Conservation (phyloP, 2,329 filamentous ascomycete genomes). For the Xylariaceae sp. region DNA sequence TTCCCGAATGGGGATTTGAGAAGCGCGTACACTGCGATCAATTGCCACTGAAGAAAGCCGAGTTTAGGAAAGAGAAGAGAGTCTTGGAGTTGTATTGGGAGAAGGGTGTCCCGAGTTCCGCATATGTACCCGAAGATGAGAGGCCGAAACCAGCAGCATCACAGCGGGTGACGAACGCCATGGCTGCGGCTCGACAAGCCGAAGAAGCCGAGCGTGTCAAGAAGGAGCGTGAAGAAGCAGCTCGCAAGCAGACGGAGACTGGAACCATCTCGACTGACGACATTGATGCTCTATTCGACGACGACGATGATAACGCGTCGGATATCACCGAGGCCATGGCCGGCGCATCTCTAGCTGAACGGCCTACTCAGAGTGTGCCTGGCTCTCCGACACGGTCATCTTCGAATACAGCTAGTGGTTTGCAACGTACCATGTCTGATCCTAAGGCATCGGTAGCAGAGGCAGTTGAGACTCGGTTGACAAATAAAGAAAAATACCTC, state of each 20-base stretch:
- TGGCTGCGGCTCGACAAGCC: slow-evolving; percentile 72
- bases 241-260: slow-evolving; percentile 90
- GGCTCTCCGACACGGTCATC: slow-evolving; percentile 80
- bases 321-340: slow-evolving; percentile 89
- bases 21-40: slow-evolving; percentile 99
- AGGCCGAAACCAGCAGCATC: slow-evolving; percentile 77
- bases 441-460: slow-evolving; percentile 80
- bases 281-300: slow-evolving; percentile 92
- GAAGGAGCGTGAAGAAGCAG: slow-evolving; percentile 85
- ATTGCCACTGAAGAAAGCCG: slow-evolving; percentile 96
- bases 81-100: slow-evolving; percentile 98
- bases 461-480: slow-evolving; percentile 72
- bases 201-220: slow-evolving; percentile 77
- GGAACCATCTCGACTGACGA: slow-evolving; percentile 91
- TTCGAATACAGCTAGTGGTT: slow-evolving; percentile 58
- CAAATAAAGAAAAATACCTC: slow-evolving; percentile 94
- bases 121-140: slow-evolving; percentile 95
- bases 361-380: slow-evolving; percentile 91
- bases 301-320: slow-evolving; percentile 82
- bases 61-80: slow-evolving; percentile 94
- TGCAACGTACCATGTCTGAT: slow-evolving; percentile 88
- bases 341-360: slow-evolving; percentile 82
- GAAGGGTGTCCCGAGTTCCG: slow-evolving; percentile 95
- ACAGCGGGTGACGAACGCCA: slow-evolving; percentile 69
- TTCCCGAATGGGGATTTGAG: slow-evolving; percentile 97